Percentiles rank a stretch among this genome's conserved stretches.
Evolutionary conservation across 2,329 filamentous ascomycete species (phyloP).

Genomic region (Exserohilum rostratum): DNA sequence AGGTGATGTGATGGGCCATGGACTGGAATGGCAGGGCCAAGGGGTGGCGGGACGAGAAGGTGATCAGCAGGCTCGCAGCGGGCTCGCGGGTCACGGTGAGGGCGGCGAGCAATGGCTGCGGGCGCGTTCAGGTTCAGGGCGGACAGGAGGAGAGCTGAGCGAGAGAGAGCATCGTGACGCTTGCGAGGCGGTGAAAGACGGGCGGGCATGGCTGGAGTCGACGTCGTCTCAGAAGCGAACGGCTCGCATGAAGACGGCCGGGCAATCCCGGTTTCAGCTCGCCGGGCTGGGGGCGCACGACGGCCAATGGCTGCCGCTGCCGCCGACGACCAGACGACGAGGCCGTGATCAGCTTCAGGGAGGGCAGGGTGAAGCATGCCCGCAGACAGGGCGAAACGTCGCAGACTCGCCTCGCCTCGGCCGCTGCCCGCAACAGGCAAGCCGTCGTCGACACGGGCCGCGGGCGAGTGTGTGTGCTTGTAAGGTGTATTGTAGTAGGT

Average conservation of each 20-base stretch:
- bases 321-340: constrained; percentile 13
- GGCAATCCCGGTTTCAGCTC: constrained; percentile 34
- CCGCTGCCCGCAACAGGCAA: no score
- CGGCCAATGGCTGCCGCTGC: constrained; percentile 18
- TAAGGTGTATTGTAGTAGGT: no score
- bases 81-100: no score
- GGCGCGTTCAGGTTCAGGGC: no score
- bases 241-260: constrained; percentile 19
- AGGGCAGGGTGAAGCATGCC: no score
- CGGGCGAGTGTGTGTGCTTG: no score
- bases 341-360: no score
- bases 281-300: no score
- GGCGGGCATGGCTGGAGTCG: neutral
- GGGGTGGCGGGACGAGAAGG: neutral
- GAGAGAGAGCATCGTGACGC: neutral
- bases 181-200: constrained; percentile 11
- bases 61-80: constrained; percentile 13
- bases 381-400: constrained; percentile 10
- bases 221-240: constrained; percentile 6
- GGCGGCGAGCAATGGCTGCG: no score
- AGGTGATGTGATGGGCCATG: constrained; percentile 7
- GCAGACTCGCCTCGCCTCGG: constrained; percentile 11
- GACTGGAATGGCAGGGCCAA: no score
- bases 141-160: neutral
- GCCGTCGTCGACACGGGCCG: no score